Base-by-base conservation (phyloP, 208 protist genomes). In the Acanthamoeba culbertsoni region DNA sequence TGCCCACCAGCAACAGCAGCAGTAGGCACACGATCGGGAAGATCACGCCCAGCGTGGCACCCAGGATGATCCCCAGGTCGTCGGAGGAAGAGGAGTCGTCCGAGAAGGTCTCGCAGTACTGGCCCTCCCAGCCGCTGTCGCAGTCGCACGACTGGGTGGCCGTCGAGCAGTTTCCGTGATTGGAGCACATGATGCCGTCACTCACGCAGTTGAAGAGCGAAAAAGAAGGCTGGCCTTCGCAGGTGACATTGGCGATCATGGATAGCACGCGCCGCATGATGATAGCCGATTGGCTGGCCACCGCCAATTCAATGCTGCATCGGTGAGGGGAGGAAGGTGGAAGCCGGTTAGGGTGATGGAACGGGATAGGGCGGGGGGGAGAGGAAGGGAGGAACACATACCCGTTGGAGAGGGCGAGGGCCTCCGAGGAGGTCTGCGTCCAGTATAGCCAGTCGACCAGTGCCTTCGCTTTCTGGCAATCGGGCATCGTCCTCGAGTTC, bases 401-500 rank as follows among this genome's bases (percentile, higher is more conserved):
- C 82, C 57, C 82, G 35, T 62, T 71, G 26, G 82, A 45, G 0
- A 71, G 31, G 28, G 62, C 20, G 14, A 71, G 20, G 7, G 40
- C 55, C 5, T 35, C 37, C 8, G 57, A 10, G 33, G 43, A 46
- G 8, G 59, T 59, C 23, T 73, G 55, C 0, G 88, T 40, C 88
- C 88, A 92, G 33, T 71, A 71, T 7, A 92, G 0, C n/a, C n/a
- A 92, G 33, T 92, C 88, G 46, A 35, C 55, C 33, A 92, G 33
- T 7, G 63, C 55, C 12, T 8, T 57, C 16, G 63, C 63, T 28
- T 92, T 92, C 7, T n/a, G 4, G 40, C 88, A 92, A 42, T 73
- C 45, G 18, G 40, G 14, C 43, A 71, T 53, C 2, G 43, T 92
- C 28, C 62, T 26, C 35, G 55, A 63, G 31, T 79, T 37, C 14